phyloP scores from a whole-genome alignment of 2,329 filamentous ascomycete species.

The Fusarium beomiforme region DNA sequence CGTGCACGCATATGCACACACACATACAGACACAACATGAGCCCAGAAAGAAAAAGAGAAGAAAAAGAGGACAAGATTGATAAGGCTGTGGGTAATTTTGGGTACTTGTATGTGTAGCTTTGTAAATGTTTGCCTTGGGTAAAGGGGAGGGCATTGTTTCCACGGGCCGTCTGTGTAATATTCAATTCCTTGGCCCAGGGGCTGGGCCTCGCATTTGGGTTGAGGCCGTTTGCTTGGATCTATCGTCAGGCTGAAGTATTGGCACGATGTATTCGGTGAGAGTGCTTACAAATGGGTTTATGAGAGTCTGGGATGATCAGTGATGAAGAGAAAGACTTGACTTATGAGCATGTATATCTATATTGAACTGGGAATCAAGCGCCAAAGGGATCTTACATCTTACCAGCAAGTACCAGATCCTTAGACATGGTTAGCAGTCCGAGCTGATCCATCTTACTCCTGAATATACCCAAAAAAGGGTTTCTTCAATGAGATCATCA shows the following conservation, averaged over 20 bases:
- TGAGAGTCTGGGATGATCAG: neutral
- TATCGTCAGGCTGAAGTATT: neutral
- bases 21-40: constrained; percentile 27
- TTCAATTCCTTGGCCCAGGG: neutral
- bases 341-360: neutral
- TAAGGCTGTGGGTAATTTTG: neutral
- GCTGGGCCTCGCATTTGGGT: neutral
- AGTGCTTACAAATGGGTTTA: neutral
- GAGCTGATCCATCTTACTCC: neutral
- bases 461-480: neutral
- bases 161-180: constrained; percentile 8
- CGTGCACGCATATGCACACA: constrained; percentile 8
- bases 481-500: neutral
- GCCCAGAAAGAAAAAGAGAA: neutral
- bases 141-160: constrained; percentile 16
- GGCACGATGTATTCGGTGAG: neutral
- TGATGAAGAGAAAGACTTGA: neutral
- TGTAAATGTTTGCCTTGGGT: constrained; percentile 1
- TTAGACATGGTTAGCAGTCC: neutral
- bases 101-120: neutral
- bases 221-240: neutral
- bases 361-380: neutral
- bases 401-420: neutral
- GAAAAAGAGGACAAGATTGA: neutral
- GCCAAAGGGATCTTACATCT: too few species aligned